phyloP scores from a whole-genome alignment of 345 rosid genomes.

The Gossypium mustelinum region DNA sequence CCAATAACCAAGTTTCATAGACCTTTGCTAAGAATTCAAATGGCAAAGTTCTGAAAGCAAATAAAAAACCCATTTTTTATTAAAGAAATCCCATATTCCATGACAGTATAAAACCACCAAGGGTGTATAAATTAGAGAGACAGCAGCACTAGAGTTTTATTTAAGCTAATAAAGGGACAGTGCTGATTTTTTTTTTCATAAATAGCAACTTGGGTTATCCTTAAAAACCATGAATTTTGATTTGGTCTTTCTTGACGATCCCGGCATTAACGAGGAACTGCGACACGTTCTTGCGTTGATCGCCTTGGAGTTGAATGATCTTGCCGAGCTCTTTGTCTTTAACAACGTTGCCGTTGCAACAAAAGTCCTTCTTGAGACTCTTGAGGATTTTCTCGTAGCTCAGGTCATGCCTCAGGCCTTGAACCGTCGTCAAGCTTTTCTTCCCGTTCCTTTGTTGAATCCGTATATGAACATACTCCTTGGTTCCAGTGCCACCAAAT shows the following conservation, averaged over 20 bases:
- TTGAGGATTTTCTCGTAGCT: constrained; percentile 75
- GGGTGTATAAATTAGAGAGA: neutral
- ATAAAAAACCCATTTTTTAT: neutral
- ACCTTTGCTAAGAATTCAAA: neutral
- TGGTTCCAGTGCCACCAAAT: constrained; percentile 46
- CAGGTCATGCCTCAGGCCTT: constrained; percentile 62
- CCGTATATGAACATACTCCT: constrained; percentile 65
- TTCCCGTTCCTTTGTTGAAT: constrained; percentile 81
- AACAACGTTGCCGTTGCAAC: constrained; percentile 88
- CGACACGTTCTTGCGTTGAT: constrained; percentile 77
- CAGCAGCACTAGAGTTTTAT: neutral
- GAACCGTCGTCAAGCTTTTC: constrained; percentile 73
- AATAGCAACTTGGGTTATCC: neutral
- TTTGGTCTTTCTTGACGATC: constrained; percentile 65
- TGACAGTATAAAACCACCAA: neutral
- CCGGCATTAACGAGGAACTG: constrained; percentile 59
- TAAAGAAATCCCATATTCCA: constrained; percentile 5
- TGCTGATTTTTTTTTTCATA: no score
- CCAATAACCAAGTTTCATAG: no score
- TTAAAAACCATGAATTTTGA: constrained; percentile 85
- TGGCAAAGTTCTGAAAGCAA: neutral
- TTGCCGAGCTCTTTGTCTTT: constrained; percentile 81
- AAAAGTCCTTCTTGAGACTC: constrained; percentile 74
- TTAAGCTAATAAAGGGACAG: no score
- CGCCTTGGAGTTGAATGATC: constrained; percentile 94